Evolutionary conservation across 257 asterid genomes (phyloP).

Genomic region (Agastache rugosa): DNA sequence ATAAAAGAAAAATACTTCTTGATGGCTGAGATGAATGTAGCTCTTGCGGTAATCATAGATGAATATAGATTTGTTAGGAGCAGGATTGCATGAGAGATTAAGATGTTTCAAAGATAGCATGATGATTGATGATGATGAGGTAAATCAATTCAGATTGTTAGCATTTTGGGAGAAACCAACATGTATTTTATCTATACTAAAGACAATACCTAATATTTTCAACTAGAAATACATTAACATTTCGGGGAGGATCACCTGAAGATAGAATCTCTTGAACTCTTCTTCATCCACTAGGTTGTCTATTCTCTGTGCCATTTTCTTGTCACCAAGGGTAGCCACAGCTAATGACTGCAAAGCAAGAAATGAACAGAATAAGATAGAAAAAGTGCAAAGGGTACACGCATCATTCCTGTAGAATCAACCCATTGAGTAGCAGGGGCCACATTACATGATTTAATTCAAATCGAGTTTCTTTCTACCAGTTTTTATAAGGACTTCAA

Average conservation of each 20-base stretch:
- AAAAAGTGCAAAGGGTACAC: conserved; percentile 28
- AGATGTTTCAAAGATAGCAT: conserved; percentile 14
- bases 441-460: conserved; percentile 17
- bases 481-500: conserved; percentile 6
- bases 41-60: neutral
- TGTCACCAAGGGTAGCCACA: conserved; percentile 96
- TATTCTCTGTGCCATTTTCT: conserved; percentile 90
- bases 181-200: conserved; percentile 9
- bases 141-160: conserved; percentile 26
- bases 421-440: neutral
- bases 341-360: conserved; percentile 70
- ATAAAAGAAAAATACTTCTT: conserved; percentile 14
- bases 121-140: conserved; percentile 20
- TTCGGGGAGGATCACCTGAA: conserved; percentile 67
- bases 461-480: conserved; percentile 2
- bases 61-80: conserved; percentile 21
- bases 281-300: conserved; percentile 96
- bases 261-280: conserved; percentile 96
- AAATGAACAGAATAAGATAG: conserved; percentile 22
- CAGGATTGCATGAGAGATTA: conserved; percentile 3
- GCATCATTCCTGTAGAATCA: conserved; percentile 28
- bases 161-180: conserved; percentile 31
- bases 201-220: conserved; percentile 17
- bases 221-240: conserved; percentile 20
- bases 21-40: conserved; percentile 30